Evolutionary conservation across 2,329 filamentous ascomycete species (phyloP), one percentile per base, ranked within the genome.

Genomic region (Fulvia fulva): DNA sequence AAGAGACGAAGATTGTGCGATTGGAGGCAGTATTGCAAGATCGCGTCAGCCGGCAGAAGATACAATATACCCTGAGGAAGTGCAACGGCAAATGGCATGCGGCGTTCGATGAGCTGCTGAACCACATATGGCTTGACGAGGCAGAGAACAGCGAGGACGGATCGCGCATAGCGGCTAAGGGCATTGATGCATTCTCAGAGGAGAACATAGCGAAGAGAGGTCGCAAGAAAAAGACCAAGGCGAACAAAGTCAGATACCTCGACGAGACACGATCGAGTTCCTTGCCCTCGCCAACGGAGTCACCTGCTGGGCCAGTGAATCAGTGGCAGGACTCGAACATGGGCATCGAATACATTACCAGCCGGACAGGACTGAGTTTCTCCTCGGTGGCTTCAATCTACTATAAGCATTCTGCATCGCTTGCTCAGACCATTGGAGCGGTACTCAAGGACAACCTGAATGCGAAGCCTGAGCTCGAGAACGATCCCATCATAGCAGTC

Each of bases 31-130:
- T 94, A 71, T 96, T 97, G 66, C 83, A 87, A 0, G 82, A 80
- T 0, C 78, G 92, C 44, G 53, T 73, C 6, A 87, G 86, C 49
- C 76, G 77, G 0, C 83, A 86, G 50, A 87, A 89, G 44, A 80
- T 96, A 26, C 77, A 78, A 44, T 82, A 86, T 62, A 83, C 86
- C 0, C 74, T 96, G 52, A 84, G 83, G 63, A 89, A 90, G 67
- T 83, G 80, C 28, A 80, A 83, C 11, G 84, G 87, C 0, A 84
- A 90, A 63, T 83, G 89, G 41, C 83, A 86, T 58, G 79, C 80
- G 14, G 85, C 90, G 1, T 86, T 95, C 61, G 91, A 96, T 66
- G 86, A 91, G 58, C 77, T 97, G 12, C 81, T 97, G 30, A 95
- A 89, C 64, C 80, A 90, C 14, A 85, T 89, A 21, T 91, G 87